These are phyloP conservation scores for Paramecium tetraurelia DNA, from an alignment of 73 alveolate species.

Conservation along the genomic window DNA sequence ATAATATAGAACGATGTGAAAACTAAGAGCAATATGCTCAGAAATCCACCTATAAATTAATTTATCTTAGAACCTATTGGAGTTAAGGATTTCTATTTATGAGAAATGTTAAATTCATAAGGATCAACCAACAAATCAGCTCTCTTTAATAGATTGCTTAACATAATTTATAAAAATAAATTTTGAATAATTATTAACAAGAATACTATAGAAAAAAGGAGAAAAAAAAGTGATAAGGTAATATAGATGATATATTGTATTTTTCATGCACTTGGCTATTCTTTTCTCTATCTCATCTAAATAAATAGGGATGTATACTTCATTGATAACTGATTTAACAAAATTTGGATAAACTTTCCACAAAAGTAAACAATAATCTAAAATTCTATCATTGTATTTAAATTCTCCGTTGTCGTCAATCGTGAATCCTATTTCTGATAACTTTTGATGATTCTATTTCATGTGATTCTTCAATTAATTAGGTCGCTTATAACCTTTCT, in stretches of 20 bases:
- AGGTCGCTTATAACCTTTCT: background rate
- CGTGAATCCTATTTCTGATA: background rate
- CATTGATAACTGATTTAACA: constrained; percentile 23
- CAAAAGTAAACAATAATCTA: constrained; percentile 18
- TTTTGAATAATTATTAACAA: background rate
- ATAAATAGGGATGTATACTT: background rate
- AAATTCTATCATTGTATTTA: constrained; percentile 10
- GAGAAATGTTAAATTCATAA: constrained; percentile 7
- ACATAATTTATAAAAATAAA: background rate
- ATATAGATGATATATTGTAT: background rate
- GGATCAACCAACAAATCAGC: constrained; percentile 36
- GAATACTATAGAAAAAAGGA: background rate
- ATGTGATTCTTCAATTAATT: constrained; percentile 24
- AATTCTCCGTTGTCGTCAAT: constrained; percentile 44
- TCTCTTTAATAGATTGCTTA: background rate
- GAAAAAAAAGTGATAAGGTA: background rate
- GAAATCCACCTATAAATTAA: background rate
- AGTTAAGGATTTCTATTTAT: background rate
- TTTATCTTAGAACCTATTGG: background rate
- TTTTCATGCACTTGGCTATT: background rate
- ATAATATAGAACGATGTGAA: background rate
- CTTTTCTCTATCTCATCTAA: constrained; percentile 33
- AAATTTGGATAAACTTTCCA: constrained; percentile 16
- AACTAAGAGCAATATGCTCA: background rate
- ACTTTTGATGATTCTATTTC: background rate